Conservation (phyloP, 768 basidiomycete species). For the Rhodosporidiobolus sp. region DNA sequence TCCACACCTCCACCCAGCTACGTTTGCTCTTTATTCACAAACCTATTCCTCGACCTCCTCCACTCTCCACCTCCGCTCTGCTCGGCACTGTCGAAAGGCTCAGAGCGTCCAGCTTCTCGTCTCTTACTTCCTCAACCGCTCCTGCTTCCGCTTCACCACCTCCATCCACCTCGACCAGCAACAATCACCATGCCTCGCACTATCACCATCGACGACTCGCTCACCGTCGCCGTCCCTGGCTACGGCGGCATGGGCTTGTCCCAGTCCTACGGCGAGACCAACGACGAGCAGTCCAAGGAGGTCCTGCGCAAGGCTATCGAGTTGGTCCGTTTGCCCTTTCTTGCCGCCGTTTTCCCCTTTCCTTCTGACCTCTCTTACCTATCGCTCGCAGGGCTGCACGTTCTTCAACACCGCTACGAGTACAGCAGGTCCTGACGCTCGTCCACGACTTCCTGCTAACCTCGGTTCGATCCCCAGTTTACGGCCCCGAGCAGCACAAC, state of each 20-base stretch:
- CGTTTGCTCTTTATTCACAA: too few species aligned
- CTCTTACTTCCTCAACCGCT: too few species aligned
- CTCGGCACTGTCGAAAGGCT: too few species aligned
- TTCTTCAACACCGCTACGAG: background rate
- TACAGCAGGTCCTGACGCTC: too few species aligned
- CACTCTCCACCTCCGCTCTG: too few species aligned
- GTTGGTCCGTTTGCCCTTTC: conserved; percentile 11
- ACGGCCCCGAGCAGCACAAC: conserved; percentile 16
- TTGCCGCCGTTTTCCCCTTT: background rate
- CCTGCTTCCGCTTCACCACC: too few species aligned
- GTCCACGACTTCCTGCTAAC: too few species aligned
- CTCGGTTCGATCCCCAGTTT: too few species aligned
- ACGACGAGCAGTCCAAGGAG: conserved; percentile 4
- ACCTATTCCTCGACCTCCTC: too few species aligned
- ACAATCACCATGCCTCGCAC: background rate
- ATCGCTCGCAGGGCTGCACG: background rate
- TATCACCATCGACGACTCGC: background rate
- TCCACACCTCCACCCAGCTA: too few species aligned
- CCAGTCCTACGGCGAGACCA: conserved; percentile 2
- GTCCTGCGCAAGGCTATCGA: conserved; percentile 13
- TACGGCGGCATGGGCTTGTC: background rate
- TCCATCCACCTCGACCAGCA: too few species aligned
- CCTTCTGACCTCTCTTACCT: background rate
- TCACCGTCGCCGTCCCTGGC: background rate
- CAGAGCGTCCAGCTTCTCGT: too few species aligned